phyloP scores from a whole-genome alignment of 1,284 basidiomycete genomes.

The Vanrija pseudolonga region DNA sequence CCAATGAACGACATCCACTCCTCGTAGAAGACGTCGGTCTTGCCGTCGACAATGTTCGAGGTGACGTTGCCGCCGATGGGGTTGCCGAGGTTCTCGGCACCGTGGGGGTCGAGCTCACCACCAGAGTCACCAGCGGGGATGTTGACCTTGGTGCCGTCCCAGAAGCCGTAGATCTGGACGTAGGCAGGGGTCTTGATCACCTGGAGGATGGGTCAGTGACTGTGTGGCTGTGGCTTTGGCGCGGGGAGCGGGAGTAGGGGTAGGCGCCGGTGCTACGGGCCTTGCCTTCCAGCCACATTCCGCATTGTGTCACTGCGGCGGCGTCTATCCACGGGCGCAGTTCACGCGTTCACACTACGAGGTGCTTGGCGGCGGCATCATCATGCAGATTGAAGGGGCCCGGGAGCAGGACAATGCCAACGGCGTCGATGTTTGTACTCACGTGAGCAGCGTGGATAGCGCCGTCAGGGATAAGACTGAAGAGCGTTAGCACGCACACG shows the following conservation, averaged over 20 bases:
- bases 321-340: not conserved
- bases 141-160: conserved; percentile 48
- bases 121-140: conserved; percentile 52
- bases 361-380: not conserved
- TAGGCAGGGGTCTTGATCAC: conserved; percentile 35
- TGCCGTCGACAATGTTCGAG: conserved; percentile 50
- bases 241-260: too few species aligned
- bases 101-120: conserved; percentile 53
- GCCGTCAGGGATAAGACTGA: conserved; percentile 43
- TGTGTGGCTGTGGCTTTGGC: too few species aligned
- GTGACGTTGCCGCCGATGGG: conserved; percentile 55
- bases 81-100: conserved; percentile 51
- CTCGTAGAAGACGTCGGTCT: conserved; percentile 53
- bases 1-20: conserved; percentile 53
- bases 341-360: not conserved
- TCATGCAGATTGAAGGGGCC: too few species aligned
- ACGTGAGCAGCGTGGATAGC: conserved; percentile 37
- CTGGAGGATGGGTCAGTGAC: conserved; percentile 10
- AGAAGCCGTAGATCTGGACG: conserved; percentile 53
- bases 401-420: too few species aligned
- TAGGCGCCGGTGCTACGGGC: too few species aligned
- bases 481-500: not conserved
- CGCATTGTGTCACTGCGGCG: too few species aligned
- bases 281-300: too few species aligned
- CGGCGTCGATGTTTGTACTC: not conserved